Conservation (phyloP, 345 rosid genomes). For the Hibiscus syriacus region DNA sequence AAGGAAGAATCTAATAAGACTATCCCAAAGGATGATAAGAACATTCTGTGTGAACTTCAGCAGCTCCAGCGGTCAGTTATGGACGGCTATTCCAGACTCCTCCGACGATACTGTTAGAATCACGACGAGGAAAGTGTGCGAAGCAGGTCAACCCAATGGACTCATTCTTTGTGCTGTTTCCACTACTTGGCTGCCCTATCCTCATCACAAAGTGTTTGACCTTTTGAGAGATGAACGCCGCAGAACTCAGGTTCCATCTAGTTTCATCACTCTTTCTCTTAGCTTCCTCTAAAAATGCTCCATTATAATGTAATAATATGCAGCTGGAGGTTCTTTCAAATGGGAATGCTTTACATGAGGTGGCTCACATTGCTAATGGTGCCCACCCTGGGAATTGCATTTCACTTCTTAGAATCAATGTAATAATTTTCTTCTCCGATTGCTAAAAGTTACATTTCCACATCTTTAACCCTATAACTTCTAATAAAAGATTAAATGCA, state of each 20-base stretch:
- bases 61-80: constrained; percentile 57
- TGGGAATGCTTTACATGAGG: constrained; percentile 78
- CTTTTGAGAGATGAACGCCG: constrained; percentile 66
- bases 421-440: constrained; percentile 13
- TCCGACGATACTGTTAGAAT: constrained; percentile 55
- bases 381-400: constrained; percentile 93
- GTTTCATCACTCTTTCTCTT: too few relatives aligned
- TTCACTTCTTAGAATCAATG: constrained; percentile 88
- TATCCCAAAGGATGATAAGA: constrained; percentile 71
- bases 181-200: constrained; percentile 75
- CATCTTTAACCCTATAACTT: neutral
- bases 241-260: constrained; percentile 26
- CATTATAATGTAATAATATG: neutral
- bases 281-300: neutral
- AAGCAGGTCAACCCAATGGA: constrained; percentile 66
- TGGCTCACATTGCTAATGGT: constrained; percentile 91
- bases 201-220: constrained; percentile 65
- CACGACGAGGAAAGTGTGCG: constrained; percentile 57
- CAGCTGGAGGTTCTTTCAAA: constrained; percentile 77
- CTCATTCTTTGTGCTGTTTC: constrained; percentile 73
- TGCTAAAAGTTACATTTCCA: neutral
- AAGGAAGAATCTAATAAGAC: constrained; percentile 68
- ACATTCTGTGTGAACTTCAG: constrained; percentile 63
- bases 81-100: constrained; percentile 75
- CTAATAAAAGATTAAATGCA: constrained; percentile 7